Evolutionary conservation across 768 basidiomycete species (phyloP).

Genomic region (Amanita rimosa): DNA sequence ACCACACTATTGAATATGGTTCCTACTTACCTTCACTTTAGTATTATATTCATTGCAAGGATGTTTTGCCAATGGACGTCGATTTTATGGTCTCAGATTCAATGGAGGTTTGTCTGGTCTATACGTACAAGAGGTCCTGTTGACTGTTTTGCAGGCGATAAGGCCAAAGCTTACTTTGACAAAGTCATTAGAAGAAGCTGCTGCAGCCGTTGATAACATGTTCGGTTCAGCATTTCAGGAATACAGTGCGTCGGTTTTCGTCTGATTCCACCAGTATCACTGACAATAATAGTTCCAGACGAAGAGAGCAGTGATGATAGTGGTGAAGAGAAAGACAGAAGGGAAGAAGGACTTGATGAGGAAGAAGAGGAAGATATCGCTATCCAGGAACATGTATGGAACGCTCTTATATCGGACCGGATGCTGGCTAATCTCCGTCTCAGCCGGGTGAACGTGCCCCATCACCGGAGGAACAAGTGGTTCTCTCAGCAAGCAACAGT

Average conservation of each 20-base stretch:
- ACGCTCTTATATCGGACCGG: not conserved
- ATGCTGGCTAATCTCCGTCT: not conserved
- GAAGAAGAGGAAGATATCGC: slow-evolving; percentile 60
- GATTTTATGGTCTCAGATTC: slow-evolving; percentile 97
- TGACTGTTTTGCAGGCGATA: slow-evolving; percentile 45
- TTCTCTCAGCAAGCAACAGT: slow-evolving; percentile 45
- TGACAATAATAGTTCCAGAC: slow-evolving; percentile 5
- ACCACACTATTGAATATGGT: slow-evolving; percentile 1
- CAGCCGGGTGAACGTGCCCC: slow-evolving; percentile 61
- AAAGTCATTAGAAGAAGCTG: slow-evolving; percentile 80
- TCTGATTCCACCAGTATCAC: not conserved
- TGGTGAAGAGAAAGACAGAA: slow-evolving; percentile 46
- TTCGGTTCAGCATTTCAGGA: slow-evolving; percentile 57
- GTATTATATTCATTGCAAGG: slow-evolving; percentile 89
- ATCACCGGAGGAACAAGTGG: slow-evolving; percentile 74
- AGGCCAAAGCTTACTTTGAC: slow-evolving; percentile 65
- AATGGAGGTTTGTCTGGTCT: slow-evolving; percentile 48
- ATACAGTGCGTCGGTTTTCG: slow-evolving; percentile 30
- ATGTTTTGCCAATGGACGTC: slow-evolving; percentile 89
- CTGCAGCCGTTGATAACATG: slow-evolving; percentile 83
- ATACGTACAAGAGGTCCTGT: not conserved
- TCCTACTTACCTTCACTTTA: slow-evolving; percentile 13
- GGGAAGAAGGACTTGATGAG: slow-evolving; percentile 34
- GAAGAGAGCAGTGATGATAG: slow-evolving; percentile 51
- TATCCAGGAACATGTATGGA: slow-evolving; percentile 41